Conservation (phyloP, 768 basidiomycete genomes). For the Amanita subjunquillea region DNA sequence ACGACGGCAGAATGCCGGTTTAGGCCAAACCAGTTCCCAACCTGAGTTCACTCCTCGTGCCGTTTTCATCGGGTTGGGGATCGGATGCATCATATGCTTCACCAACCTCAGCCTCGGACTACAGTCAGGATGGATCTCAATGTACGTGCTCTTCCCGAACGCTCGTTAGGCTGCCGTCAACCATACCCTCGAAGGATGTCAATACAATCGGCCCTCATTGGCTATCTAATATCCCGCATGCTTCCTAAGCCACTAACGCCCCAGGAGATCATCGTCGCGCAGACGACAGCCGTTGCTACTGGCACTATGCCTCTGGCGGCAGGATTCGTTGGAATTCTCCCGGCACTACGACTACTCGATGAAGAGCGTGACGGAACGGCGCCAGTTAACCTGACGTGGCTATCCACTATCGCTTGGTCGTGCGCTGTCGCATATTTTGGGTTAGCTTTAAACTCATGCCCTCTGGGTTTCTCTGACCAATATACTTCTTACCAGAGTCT, state of each 20-base stretch:
- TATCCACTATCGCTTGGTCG: conserved; percentile 75
- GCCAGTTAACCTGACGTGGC: conserved; percentile 67
- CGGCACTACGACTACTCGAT: conserved; percentile 76
- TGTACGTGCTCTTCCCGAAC: conserved; percentile 34
- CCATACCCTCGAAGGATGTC: conserved; percentile 62
- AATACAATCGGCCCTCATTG: conserved; percentile 87
- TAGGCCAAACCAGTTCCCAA: conserved; percentile 14
- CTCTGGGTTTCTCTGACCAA: background rate
- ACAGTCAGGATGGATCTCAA: conserved; percentile 86
- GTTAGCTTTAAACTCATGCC: conserved; percentile 18
- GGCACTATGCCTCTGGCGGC: conserved; percentile 85
- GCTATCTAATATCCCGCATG: conserved; percentile 74
- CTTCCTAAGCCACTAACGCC: conserved; percentile 70
- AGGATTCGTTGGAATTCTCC: conserved; percentile 85
- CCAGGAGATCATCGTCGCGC: conserved; percentile 88
- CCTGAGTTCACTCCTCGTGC: conserved; percentile 43
- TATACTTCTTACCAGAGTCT: conserved; percentile 46
- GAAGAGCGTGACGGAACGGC: conserved; percentile 64
- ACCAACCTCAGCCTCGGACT: conserved; percentile 87
- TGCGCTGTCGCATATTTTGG: conserved; percentile 92
- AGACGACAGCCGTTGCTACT: conserved; percentile 93
- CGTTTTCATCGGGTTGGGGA: conserved; percentile 66
- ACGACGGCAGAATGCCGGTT: background rate
- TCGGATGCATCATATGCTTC: conserved; percentile 83
- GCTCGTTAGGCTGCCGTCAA: background rate